phyloP scores from a whole-genome alignment of 2,329 filamentous ascomycete species.

The Pseudogymnoascus sp. region DNA sequence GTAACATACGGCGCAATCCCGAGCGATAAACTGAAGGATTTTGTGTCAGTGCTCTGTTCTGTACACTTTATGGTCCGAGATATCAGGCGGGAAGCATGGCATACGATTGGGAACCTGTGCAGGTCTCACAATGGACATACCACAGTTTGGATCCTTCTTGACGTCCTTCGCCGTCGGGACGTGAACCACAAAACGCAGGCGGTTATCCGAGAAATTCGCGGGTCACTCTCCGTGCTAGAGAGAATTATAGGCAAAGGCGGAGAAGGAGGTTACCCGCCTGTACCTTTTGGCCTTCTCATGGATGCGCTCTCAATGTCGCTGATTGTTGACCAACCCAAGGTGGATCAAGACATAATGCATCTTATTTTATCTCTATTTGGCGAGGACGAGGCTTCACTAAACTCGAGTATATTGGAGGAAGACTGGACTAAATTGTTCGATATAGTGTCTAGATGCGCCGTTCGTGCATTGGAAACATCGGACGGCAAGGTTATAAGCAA shows the following conservation, averaged over 20 bases:
- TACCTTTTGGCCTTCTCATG: slow-evolving; percentile 52
- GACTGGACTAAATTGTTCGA: slow-evolving; percentile 58
- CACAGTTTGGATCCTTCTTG: slow-evolving; percentile 57
- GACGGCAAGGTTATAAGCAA: slow-evolving; percentile 22
- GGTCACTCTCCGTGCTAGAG: slow-evolving; percentile 54
- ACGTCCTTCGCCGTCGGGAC: slow-evolving; percentile 48
- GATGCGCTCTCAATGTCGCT: slow-evolving; percentile 49
- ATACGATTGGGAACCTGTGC: slow-evolving; percentile 61
- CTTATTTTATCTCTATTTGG: slow-evolving; percentile 48
- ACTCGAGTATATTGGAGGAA: slow-evolving; percentile 53
- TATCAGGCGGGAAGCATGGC: slow-evolving; percentile 60
- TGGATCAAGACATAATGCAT: slow-evolving; percentile 27
- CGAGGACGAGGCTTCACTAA: slow-evolving; percentile 45
- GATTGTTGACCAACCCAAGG: slow-evolving; percentile 24
- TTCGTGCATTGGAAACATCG: slow-evolving; percentile 22
- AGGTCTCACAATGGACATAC: slow-evolving; percentile 67
- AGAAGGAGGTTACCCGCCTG: slow-evolving; percentile 51
- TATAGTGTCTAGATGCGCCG: slow-evolving; percentile 48
- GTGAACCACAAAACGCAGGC: slow-evolving; percentile 41
- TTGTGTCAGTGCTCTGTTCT: slow-evolving; percentile 63
- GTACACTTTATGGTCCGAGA: slow-evolving; percentile 59
- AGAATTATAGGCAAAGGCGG: slow-evolving; percentile 54
- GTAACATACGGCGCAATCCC: slow-evolving; percentile 68
- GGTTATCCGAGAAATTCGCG: slow-evolving; percentile 50
- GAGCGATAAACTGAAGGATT: slow-evolving; percentile 51